Percentiles rank a stretch among this genome's conserved stretches.
Evolutionary conservation across 169 alveolate species (phyloP).

Genomic region (Miamiensis avidus): DNA sequence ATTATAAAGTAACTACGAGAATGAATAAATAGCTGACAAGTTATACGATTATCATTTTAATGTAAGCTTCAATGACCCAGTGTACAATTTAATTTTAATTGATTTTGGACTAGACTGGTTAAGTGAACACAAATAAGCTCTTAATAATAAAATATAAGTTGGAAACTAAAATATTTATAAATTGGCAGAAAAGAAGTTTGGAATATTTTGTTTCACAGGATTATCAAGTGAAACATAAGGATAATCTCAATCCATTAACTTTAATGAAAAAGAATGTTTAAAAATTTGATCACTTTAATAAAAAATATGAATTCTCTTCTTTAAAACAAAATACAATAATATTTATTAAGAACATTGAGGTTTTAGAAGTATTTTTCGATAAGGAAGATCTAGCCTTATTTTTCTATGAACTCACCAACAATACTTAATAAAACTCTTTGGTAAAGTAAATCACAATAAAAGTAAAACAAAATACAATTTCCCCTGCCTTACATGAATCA

Average conservation of each 20-base stretch:
- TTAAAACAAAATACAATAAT: not conserved
- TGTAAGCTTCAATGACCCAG: not conserved
- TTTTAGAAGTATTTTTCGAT: not conserved
- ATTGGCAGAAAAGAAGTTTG: not conserved
- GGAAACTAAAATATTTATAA: too few relatives aligned
- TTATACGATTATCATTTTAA: too few relatives aligned
- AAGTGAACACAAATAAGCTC: not conserved
- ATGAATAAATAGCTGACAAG: not conserved
- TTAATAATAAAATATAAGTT: too few relatives aligned
- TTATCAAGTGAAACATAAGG: too few relatives aligned
- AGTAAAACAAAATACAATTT: too few relatives aligned
- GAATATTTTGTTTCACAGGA: not conserved
- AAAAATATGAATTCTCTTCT: not conserved
- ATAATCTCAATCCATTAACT: not conserved
- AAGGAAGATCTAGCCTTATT: not conserved
- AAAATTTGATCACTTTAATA: too few relatives aligned
- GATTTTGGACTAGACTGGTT: not conserved
- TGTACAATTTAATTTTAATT: not conserved
- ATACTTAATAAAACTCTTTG: too few relatives aligned
- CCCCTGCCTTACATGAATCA: not conserved
- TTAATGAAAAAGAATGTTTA: not conserved
- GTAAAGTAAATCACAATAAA: too few relatives aligned
- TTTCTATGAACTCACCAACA: not conserved
- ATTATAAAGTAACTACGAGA: not conserved
- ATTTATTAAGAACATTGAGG: not conserved